Base-by-base conservation (phyloP, 306 rosid species). In the Quercus suber region DNA sequence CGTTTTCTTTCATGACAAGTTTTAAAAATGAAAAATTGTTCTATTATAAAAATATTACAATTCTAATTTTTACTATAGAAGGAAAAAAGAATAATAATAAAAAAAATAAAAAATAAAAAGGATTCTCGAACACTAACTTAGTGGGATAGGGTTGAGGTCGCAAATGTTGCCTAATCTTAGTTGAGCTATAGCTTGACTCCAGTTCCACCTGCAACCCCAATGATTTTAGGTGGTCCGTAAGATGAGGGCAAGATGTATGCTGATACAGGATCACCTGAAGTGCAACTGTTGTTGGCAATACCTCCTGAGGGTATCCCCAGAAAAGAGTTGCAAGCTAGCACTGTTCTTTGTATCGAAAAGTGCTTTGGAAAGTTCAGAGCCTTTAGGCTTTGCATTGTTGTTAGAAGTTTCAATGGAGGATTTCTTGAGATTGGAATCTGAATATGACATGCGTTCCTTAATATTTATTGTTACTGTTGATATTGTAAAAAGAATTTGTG, bases 271-370 rank as follows among this genome's bases (percentile, higher is more conserved):
- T 89, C 99, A 73, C 99, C 96, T 0, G 98, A 95, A 87, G 61
- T 86, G n/a, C 92, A 88, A 30, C 89, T 95, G 2, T 84, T 95
- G 60, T 78, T 78, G 23, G 93, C 90, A 20, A 89, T 95, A 55
- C 98, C 98, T 28, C 89, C 86, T 0, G 93, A 89, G 87, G 98
- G 98, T 55, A 95, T 89, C 84, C 55, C 94, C 0, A 92, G 76
- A 80, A 96, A 91, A 51, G 96, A 95, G 20, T 83, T 92, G 81
- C 89, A 92, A 94, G 96, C 90, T 11, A 30, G 43, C 79, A 15
- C 43, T 73, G 3, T 35, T 57, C 53, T 30, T 6, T 0, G 6
- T 28, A 30, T n/a, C 37, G 17, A 31, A 27, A 60, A 19, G 30
- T 27, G 58, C 13, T n/a, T 72, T 17, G 59, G 56, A 64, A n/a